Base-by-base conservation (phyloP, 371 early-diverging fungal species). In the Capillidium rhysosporum region DNA sequence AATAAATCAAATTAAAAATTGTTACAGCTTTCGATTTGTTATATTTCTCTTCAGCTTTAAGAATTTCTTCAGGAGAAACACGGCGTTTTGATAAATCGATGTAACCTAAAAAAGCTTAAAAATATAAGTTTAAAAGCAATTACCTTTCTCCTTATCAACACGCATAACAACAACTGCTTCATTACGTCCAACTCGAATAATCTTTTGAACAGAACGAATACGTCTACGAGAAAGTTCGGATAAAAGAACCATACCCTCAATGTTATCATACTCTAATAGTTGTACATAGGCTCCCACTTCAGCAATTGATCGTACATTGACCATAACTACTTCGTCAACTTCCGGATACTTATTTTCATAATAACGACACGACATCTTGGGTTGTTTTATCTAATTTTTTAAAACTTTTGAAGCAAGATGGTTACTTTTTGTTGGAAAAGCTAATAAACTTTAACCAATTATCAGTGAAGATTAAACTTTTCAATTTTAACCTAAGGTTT, bases 81-180 rank as follows among this genome's bases (percentile, higher is more conserved):
- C 92, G 81, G 64, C 94, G 83, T 76, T 98, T 96, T 29, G 95
- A 94, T 60, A 99, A 67, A 72, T 99, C 99, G 67, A 98, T 98
- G 73, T 98, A 98, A 46, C 99, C 86, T 85, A 64, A 3, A 8
- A 26, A n/a, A n/a, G n/a, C n/a, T 20, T 14, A 23, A 30, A 23
- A 46, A 21, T 24, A 34, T 7, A 34, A 34, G 34, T 34, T 12
- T 7, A 12, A 34, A 34, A 34, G 12, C n/a, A n/a, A n/a, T n/a
- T 65, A 84, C 89, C 98, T 73, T 98, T 98, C 65, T 95, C 97
- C 71, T 89, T 84, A 70, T 99, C 99, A 14, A 99, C 98, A 63
- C 96, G 77, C 64, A 95, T 73, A 44, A 98, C 98, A 52, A 91
- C 88, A 48, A 91, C 97, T 41, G 96, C 92, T 68, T 98, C 99